Evolutionary conservation across 2,329 filamentous ascomycete species (phyloP).

Genomic region (Trichoderma polysporum): DNA sequence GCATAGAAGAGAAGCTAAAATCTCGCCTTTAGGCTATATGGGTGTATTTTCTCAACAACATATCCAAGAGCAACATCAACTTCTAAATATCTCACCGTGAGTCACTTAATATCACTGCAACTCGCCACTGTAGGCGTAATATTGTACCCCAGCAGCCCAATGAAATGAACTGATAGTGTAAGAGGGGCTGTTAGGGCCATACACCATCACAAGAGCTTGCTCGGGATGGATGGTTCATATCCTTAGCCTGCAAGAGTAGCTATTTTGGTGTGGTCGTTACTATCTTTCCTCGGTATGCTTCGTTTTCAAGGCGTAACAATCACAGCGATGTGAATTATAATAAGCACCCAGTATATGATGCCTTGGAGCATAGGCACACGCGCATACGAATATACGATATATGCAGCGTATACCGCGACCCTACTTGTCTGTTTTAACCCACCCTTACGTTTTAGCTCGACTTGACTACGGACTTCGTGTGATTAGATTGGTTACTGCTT

Average conservation of each 20-base stretch:
- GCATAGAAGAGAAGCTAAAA: too few relatives aligned
- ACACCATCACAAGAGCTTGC: neutral
- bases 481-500: too few relatives aligned
- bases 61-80: too few relatives aligned
- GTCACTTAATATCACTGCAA: too few relatives aligned
- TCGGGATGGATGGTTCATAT: neutral
- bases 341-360: neutral
- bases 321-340: too few relatives aligned
- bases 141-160: neutral
- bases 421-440: neutral
- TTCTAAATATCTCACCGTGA: too few relatives aligned
- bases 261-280: neutral
- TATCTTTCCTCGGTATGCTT: neutral
- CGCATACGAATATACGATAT: neutral
- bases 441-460: neutral
- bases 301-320: neutral
- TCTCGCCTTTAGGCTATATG: too few relatives aligned
- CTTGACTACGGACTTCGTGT: too few relatives aligned
- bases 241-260: neutral
- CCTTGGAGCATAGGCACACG: too few relatives aligned
- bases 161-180: neutral
- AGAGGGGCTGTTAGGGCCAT: neutral
- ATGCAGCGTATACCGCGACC: neutral
- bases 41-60: too few relatives aligned
- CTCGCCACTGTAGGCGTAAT: too few relatives aligned